Conservation (phyloP, 306 rosid genomes). For the Alnus rubra region DNA sequence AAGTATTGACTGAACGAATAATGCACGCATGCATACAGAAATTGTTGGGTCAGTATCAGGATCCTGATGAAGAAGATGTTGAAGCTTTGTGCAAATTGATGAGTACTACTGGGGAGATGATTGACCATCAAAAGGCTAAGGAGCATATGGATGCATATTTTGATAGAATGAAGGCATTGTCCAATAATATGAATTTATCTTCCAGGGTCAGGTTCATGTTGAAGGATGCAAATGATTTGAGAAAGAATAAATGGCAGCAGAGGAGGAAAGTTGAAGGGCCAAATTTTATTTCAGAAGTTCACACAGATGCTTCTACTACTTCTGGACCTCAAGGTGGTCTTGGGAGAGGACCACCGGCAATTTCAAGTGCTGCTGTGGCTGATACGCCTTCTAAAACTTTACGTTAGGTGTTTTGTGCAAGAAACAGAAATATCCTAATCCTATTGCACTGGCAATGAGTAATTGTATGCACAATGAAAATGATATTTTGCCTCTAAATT, state of each 20-base stretch:
- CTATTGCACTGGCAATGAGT: too few relatives aligned
- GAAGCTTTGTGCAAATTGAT: slow-evolving; percentile 62
- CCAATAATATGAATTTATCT: slow-evolving; percentile 79
- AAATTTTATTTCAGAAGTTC: slow-evolving; percentile 94
- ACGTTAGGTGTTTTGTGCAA: too few relatives aligned
- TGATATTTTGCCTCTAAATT: background rate
- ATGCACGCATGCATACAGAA: too few relatives aligned
- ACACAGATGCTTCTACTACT: slow-evolving; percentile 65
- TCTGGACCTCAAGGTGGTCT: too few relatives aligned
- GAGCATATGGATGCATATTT: slow-evolving; percentile 87
- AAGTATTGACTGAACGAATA: too few relatives aligned
- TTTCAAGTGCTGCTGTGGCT: too few relatives aligned
- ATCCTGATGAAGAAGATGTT: too few relatives aligned
- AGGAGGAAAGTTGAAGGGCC: slow-evolving; percentile 97
- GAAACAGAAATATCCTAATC: too few relatives aligned
- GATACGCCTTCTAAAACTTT: too few relatives aligned
- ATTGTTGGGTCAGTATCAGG: too few relatives aligned
- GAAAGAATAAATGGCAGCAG: slow-evolving; percentile 92
- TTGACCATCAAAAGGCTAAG: slow-evolving; percentile 90
- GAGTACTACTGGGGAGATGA: slow-evolving; percentile 97
- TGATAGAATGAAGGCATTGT: slow-evolving; percentile 58
- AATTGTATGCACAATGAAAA: too few relatives aligned
- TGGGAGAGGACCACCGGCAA: too few relatives aligned
- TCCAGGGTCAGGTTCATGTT: slow-evolving; percentile 95
- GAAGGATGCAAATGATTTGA: slow-evolving; percentile 79